Conservation (phyloP, 768 basidiomycete species). For the Ramaria rubella region DNA sequence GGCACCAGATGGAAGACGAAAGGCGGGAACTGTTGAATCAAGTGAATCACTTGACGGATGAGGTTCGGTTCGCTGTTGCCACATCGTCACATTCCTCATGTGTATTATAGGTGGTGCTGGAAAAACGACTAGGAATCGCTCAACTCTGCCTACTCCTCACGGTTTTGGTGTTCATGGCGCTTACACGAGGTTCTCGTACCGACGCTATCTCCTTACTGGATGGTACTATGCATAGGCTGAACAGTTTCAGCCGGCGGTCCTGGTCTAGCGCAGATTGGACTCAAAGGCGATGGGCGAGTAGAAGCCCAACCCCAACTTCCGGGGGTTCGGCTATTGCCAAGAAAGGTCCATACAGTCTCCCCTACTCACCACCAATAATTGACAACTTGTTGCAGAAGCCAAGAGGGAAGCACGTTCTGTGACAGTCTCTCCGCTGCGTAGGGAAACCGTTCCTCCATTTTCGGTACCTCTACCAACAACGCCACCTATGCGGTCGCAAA, state of each 20-base stretch:
- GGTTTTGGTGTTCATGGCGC: conserved; percentile 78
- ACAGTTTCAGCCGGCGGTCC: background rate
- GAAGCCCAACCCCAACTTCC: conserved; percentile 5
- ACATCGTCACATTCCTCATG: background rate
- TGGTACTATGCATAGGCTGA: background rate
- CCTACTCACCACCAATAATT: too few species aligned
- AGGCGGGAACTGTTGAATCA: conserved; percentile 60
- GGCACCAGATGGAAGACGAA: conserved; percentile 60
- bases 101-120: conserved; percentile 59
- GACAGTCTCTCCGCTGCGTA: background rate
- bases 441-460: background rate
- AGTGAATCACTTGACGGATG: conserved; percentile 70
- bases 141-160: conserved; percentile 80
- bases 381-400: background rate
- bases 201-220: conserved; percentile 6
- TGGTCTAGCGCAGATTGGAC: conserved; percentile 5
- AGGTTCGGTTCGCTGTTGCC: conserved; percentile 42
- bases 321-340: background rate
- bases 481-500: background rate
- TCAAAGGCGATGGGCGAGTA: background rate
- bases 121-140: conserved; percentile 84
- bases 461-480: background rate
- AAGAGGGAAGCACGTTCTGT: background rate
- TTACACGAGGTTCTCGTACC: conserved; percentile 64
- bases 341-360: conserved; percentile 4